Base-by-base conservation (phyloP, 805 yeast genomes). In the Candida ovalis region DNA sequence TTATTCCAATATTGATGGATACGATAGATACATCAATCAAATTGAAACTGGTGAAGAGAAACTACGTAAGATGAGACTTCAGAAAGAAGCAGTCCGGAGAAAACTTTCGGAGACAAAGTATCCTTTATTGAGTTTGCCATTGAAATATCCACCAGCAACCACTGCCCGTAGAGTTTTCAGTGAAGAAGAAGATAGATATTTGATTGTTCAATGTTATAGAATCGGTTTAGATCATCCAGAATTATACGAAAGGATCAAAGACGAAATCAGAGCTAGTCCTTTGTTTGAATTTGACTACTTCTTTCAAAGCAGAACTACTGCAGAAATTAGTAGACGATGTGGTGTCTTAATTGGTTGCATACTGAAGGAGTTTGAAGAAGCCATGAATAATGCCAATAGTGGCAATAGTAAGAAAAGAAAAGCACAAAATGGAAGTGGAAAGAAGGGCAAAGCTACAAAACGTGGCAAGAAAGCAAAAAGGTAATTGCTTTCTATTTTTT, bases 21-120 rank as follows among this genome's bases (percentile, higher is more conserved):
- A 84, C 67, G 99, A 94, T 56, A 78, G 88, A 53, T 88, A 85
- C 65, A 68, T 91, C 46, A 72, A 77, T 18, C 92, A 84, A 58
- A 88, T 94, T 51, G 96, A 90, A 60, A 75, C 78, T 3, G 99
- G 98, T 15, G 98, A 94, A 63, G 96, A 90, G 51, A 86, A 79
- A 64, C 77, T 87, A 23, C 72, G 80, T 42, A 82, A 80, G 58
- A 62, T 77, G 9, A 77, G 77, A 57, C 69, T 82, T 28, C 97
- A 90, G 60, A 87, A 82, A 62, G 96, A 88, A 65, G 78, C 88
- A 18, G 71, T 94, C 47, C 78, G 91, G 59, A 73, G 85, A 51
- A 91, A 92, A 64, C 69, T 94, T 27, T 76, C 86, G 21, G 75
- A 76, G 52, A 88, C 83, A 65, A 70, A 72, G 36, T 54, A 52